Evolutionary conservation across 192 early-diverging fungal genomes (phyloP).

Genomic region (Rhizophagus clarus): DNA sequence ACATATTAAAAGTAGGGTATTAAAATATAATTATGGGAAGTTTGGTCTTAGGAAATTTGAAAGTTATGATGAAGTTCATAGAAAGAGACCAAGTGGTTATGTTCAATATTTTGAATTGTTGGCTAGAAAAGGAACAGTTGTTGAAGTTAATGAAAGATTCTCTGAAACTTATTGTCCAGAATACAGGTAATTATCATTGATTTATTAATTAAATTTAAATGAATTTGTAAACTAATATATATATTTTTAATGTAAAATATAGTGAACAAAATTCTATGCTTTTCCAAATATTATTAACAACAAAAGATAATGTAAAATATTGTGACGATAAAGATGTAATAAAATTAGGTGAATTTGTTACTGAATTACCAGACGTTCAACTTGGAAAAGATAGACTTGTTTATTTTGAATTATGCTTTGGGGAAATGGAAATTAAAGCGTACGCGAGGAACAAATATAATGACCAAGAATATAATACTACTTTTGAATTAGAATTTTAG

Average conservation of each 20-base stretch:
- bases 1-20: background rate
- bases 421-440: slow-evolving; percentile 21
- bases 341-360: background rate
- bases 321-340: background rate
- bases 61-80: background rate
- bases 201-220: no score
- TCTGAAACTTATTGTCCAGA: background rate
- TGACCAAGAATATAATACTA: background rate
- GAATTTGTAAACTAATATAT: background rate
- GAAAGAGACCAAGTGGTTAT: background rate
- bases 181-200: background rate
- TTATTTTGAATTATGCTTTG: slow-evolving; percentile 7
- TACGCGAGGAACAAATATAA: background rate
- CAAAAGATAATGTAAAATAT: background rate
- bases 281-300: background rate
- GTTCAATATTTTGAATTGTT: background rate
- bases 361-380: background rate
- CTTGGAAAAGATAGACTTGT: slow-evolving; percentile 2
- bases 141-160: background rate
- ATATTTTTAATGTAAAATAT: no score
- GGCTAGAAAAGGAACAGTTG: background rate
- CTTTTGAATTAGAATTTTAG: slow-evolving; percentile 12
- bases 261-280: background rate
- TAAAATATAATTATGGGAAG: slow-evolving; percentile 19
- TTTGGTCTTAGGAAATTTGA: background rate